Evolutionary conservation across 1,139 yeast species (phyloP), one percentile per base, ranked within the genome.

Genomic region (Torulaspora pretoriensis): DNA sequence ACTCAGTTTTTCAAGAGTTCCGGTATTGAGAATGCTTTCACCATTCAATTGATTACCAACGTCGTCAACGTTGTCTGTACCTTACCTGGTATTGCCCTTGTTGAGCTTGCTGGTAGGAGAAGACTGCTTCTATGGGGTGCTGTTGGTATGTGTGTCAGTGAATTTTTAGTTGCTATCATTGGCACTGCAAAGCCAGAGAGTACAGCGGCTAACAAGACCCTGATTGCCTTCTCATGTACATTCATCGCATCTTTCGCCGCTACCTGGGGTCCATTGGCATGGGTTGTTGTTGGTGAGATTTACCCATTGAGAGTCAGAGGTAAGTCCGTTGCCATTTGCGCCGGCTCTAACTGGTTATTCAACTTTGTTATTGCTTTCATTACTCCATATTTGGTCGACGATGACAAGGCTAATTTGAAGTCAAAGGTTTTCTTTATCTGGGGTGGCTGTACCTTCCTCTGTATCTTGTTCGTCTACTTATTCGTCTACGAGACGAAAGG

Each of bases 1-100:
- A 81, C 95, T 33, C 88, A 96, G 1, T 82, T 90, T 54, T 90
- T 90, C 65, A 81, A 86, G 65, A 80, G 89, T 37, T 86, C 88
- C 45, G 97, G 97, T 3, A 90, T 90, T 65, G 58, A 78, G 49
- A 79, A 89, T 62, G 76, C 97, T 7, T 83, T 95, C 22, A 95
- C 96, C 1, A 96, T 89, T n/a, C 88, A 96, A 2, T 79, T 89
- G 56, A 82, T 90, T 52, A 79, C 90, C 54, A 94, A 97, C 10
- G 97, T 92, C 47, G 87, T 97, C 2, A 90, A 89, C 69, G 89
- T 89, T 60, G 77, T 87, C 23, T 84, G 89, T 68, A 89, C 97
- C 1, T 69, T 81, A 56, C 72, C 73, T 33, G 82, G 84, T 32
- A 71, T 85, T 36, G 96, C 97, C 2, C 81, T 88, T 64, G 77